Conservation (phyloP, 495 filamentous ascomycete species). For the Podospora pseudoanserina region DNA sequence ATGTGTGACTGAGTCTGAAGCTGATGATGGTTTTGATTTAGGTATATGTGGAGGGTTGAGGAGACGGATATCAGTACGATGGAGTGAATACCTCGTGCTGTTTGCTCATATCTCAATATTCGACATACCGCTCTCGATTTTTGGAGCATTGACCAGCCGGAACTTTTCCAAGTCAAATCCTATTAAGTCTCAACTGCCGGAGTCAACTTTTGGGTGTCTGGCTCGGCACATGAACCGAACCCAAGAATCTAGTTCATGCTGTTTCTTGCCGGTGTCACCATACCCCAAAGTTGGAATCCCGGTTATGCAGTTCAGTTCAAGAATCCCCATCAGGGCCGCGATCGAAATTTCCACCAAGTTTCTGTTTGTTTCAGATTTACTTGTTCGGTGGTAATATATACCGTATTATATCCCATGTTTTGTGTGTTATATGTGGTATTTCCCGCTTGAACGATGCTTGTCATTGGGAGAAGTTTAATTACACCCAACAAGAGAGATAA, state of each 20-base stretch:
- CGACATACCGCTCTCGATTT: neutral
- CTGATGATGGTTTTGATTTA: neutral
- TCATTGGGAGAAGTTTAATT: neutral
- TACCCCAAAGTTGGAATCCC: neutral
- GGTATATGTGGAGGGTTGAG: conserved; percentile 86
- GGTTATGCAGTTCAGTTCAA: neutral
- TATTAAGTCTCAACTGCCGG: neutral
- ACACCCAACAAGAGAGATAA: neutral
- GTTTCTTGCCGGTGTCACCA: neutral
- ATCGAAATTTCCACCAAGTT: neutral
- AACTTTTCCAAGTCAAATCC: neutral
- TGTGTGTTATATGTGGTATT: neutral
- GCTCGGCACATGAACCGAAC: neutral
- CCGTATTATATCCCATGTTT: neutral
- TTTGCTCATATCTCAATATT: neutral
- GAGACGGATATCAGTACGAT: conserved; percentile 69
- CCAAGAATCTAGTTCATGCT: neutral
- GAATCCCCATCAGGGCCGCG: neutral
- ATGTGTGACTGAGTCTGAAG: neutral
- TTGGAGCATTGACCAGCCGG: neutral
- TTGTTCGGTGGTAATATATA: neutral
- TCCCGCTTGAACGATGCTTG: neutral
- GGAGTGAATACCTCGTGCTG: conserved; percentile 31
- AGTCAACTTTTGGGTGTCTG: neutral
- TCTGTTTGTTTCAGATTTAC: neutral